Conservation (phyloP, 2,329 filamentous ascomycete genomes). For the Lachnellula hyalina region DNA sequence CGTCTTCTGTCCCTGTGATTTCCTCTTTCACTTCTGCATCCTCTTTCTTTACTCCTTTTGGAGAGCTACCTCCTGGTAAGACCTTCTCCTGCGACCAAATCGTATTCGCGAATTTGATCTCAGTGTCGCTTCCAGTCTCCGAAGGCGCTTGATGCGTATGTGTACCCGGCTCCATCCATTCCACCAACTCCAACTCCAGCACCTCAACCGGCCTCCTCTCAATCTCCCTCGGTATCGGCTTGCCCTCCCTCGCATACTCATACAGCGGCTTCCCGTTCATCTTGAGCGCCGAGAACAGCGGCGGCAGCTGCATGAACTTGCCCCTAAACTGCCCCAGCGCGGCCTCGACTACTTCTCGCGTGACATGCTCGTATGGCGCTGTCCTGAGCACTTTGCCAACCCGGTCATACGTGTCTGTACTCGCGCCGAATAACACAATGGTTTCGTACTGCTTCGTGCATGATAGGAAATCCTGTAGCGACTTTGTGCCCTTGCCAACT, state of each 20-base stretch:
- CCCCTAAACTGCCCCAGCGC: slow-evolving; percentile 72
- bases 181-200: slow-evolving; percentile 68
- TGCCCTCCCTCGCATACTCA: slow-evolving; percentile 90
- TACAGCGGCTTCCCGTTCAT: slow-evolving; percentile 93
- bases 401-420: slow-evolving; percentile 87
- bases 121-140: slow-evolving; percentile 68
- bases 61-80: slow-evolving; percentile 9
- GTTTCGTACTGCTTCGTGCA: slow-evolving; percentile 95
- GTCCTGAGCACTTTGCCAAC: slow-evolving; percentile 76
- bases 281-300: slow-evolving; percentile 87
- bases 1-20: slow-evolving; percentile 35
- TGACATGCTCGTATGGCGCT: slow-evolving; percentile 75
- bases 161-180: slow-evolving; percentile 77
- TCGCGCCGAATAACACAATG: slow-evolving; percentile 81
- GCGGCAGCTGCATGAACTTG: slow-evolving; percentile 82
- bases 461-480: slow-evolving; percentile 68
- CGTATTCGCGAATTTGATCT: slow-evolving; percentile 72
- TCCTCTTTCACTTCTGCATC: slow-evolving; percentile 15
- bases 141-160: slow-evolving; percentile 77
- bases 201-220: slow-evolving; percentile 75
- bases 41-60: slow-evolving; percentile 23
- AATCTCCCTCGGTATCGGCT: slow-evolving; percentile 79
- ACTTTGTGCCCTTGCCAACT: slow-evolving; percentile 82
- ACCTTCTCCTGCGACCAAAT: slow-evolving; percentile 57
- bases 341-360: slow-evolving; percentile 69